phyloP scores from a whole-genome alignment of 768 basidiomycete species.

The Tubosaeta brunneosetosa region DNA sequence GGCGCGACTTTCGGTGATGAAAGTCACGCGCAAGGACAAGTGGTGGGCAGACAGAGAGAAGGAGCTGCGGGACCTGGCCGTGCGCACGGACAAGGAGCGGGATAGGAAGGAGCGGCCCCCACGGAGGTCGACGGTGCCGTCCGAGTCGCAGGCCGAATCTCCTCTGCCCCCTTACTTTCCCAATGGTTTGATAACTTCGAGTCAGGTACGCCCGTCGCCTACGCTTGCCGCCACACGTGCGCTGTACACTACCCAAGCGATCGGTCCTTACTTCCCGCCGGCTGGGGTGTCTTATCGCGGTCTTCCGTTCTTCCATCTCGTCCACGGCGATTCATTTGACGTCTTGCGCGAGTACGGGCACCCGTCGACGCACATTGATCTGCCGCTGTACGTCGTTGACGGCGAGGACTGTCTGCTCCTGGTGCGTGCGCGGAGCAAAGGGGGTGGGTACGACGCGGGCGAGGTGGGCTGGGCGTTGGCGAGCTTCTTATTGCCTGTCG shows the following conservation, averaged over 20 bases:
- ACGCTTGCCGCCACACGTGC: constrained; percentile 35
- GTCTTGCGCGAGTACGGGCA: constrained; percentile 76
- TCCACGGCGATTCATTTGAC: constrained; percentile 56
- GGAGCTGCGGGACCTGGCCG: constrained; percentile 17
- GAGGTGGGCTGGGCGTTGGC: constrained; percentile 78
- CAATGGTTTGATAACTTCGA: constrained; percentile 12
- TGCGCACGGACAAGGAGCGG: constrained; percentile 18
- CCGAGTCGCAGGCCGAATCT: constrained; percentile 19
- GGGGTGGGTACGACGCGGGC: constrained; percentile 29
- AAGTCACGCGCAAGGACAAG: constrained; percentile 34
- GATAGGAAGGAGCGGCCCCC: constrained; percentile 16
- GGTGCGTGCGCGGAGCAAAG: constrained; percentile 45
- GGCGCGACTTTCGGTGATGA: constrained; percentile 37
- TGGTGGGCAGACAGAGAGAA: constrained; percentile 31
- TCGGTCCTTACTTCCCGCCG: constrained; percentile 67
- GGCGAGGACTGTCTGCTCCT: constrained; percentile 72
- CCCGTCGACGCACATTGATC: constrained; percentile 64
- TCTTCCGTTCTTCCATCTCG: constrained; percentile 74
- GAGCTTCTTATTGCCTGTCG: constrained; percentile 69
- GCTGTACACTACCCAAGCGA: constrained; percentile 62
- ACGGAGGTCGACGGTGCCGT: constrained; percentile 13
- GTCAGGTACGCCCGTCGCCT: constrained; percentile 21
- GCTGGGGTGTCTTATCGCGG: constrained; percentile 60
- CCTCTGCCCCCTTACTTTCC: no score
- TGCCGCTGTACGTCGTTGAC: constrained; percentile 78